Base-by-base conservation (phyloP, 805 yeast species). In the Kodamaea nitidulidarum region DNA sequence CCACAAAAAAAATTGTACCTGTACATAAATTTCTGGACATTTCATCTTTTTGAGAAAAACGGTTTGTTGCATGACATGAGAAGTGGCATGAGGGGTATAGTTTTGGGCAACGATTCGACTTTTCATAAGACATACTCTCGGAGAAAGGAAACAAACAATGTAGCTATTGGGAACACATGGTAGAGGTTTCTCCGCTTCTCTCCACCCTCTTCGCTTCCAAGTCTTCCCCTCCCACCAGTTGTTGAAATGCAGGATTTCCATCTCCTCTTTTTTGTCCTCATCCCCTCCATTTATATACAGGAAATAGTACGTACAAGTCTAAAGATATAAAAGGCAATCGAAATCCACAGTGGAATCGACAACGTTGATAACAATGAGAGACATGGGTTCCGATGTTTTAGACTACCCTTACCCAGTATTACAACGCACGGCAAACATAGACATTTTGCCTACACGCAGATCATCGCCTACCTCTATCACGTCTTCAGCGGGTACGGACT, bases 401-500 rank as follows among this genome's bases (percentile, higher is more conserved):
- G 21, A 16, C 21, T 30, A 15, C 21, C 6, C 7, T 17, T 24
- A 26, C 35, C 12, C 32, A 17, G 24, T 15, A 15, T 7, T 15
- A 11, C 35, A 37, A 20, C 32, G 32, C 15, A 8, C 28, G 22
- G 15, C 29, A 24, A 26, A 30, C 30, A 38, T 38, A 20, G 41
- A 38, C n/a, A 38, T 38, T 11, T 21, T 32, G n/a, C 26, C 36
- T 9, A 10, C 15, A 21, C 36, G 32, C 17, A 30, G 41, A 26
- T 24, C 29, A 10, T 39, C 45, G 8, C 44, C 49, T 10, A 15
- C 45, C 10, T 36, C 42, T 15, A 34, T 41, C 41, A 30, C 37
- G n/a, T 38, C 46, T 31, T 42, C 44, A 31, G 28, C 45, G 3
- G 35, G 44, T 3, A 42, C 49, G 15, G 42, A 43, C 18, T 30